These are phyloP conservation scores for Hypoxylon sp. DNA, from an alignment of 2,329 filamentous ascomycete species.

Conservation along the genomic window DNA sequence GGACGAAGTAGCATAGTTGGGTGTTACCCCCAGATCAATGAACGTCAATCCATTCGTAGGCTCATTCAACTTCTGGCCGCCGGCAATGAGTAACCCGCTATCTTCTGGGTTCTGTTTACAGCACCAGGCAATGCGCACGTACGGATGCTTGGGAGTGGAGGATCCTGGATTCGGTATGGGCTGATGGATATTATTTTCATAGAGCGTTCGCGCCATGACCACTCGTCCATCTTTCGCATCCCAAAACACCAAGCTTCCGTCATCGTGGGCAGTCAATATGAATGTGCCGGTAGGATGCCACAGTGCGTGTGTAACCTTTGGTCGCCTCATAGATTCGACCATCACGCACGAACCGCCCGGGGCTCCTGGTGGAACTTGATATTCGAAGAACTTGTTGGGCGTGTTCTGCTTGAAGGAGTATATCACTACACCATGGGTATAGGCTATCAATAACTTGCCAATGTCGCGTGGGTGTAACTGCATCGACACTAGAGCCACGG, in stretches of 20 bases:
- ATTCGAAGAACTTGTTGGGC: conserved; percentile 83
- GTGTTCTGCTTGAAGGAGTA: conserved; percentile 96
- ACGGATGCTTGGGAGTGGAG: conserved; percentile 77
- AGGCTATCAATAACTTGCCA: conserved; percentile 91
- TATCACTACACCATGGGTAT: conserved; percentile 86
- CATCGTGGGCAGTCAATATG: conserved; percentile 87
- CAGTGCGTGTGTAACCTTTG: conserved; percentile 83
- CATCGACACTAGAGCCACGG: conserved; percentile 77
- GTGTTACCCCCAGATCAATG: conserved; percentile 89
- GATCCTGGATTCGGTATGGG: conserved; percentile 67
- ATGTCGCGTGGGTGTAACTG: conserved; percentile 93
- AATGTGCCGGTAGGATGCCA: conserved; percentile 98
- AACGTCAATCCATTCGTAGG: conserved; percentile 86
- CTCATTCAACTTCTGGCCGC: conserved; percentile 78
- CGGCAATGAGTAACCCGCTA: conserved; percentile 88
- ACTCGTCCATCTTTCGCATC: conserved; percentile 90
- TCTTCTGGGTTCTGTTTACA: conserved; percentile 95
- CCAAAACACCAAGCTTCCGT: conserved; percentile 94
- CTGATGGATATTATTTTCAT: conserved; percentile 80
- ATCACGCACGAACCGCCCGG: conserved; percentile 82
- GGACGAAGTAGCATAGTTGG: conserved; percentile 89
- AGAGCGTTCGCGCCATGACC: conserved; percentile 85
- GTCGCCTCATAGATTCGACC: conserved; percentile 74
- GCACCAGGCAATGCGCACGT: conserved; percentile 89
- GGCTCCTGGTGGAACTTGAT: conserved; percentile 84